Evolutionary conservation across 1,284 basidiomycete species (phyloP), one percentile per base, ranked within the genome.

Genomic region (Irpex sp.): DNA sequence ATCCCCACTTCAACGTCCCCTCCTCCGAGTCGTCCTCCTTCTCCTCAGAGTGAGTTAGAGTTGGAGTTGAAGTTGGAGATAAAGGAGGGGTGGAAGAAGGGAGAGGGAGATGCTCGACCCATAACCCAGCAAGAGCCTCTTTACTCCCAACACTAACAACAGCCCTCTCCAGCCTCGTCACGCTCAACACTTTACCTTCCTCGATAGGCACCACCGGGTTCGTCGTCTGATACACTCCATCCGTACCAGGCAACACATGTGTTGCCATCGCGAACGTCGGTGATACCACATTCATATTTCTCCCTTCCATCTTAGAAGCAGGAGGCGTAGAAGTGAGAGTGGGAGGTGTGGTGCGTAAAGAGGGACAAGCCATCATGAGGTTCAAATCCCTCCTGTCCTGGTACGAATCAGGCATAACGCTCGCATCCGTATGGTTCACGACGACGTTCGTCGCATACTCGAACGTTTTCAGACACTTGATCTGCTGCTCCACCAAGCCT

Each of bases 251-350:
- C 14, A 82, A 66, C 69, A 81, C 67, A 70, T 84, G 81, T 68
- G 89, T 91, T 6, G 87, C 80, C 86, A 87, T 88, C 5, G 84
- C 83, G 69, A 82, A 86, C 0, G 78, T 71, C 6, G 75, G 68
- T 4, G 79, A 73, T 6, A 85, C 39, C 5, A 45, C 10, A 5
- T 45, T 45, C 39, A 45, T 7, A 33, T 33, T 33, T 33, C 28
- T 33, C 5, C 28, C 28, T 6, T 33, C 28, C 6, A 2, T 33
- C 7, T 33, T 2, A 33, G 7, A 1, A 6, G 28, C 7, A 6
- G 28, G 28, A 33, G 28, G n/a, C n/a, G n/a, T 33, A 72, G 68
- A 4, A 48, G 51, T 18, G 53, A 33, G 36, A 18, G 37, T 5
- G 58, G 16, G 23, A 47, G 47, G 45, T 37, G 57, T 2, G n/a